Evolutionary conservation across 805 yeast species (phyloP).

Genomic region (Nakazawaea wyomingensis): DNA sequence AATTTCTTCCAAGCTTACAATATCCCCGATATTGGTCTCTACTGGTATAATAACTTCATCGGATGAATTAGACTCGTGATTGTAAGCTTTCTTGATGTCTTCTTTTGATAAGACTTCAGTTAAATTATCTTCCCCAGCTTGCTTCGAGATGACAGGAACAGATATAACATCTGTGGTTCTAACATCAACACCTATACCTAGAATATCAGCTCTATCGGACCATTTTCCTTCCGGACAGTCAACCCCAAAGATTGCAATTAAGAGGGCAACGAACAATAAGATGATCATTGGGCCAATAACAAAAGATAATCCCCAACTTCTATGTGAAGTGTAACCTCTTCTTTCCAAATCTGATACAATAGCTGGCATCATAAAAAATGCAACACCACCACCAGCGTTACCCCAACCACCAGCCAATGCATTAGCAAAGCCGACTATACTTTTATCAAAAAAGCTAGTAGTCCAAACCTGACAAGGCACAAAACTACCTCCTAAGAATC

Average conservation of each 20-base stretch:
- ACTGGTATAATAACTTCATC: conserved; percentile 12
- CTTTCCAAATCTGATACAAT: conserved; percentile 16
- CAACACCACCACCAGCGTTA: conserved; percentile 29
- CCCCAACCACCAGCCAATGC: conserved; percentile 29
- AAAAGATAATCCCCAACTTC: conserved; percentile 25
- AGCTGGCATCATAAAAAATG: conserved; percentile 29
- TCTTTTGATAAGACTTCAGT: background rate
- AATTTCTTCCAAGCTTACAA: conserved; percentile 21
- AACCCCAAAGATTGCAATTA: conserved; percentile 22
- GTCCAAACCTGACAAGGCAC: conserved; percentile 27
- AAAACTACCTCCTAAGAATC: conserved; percentile 27
- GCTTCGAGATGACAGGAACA: conserved; percentile 12
- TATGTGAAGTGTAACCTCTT: conserved; percentile 20
- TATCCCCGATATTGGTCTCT: conserved; percentile 16
- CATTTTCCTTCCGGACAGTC: conserved; percentile 33
- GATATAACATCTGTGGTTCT: conserved; percentile 20
- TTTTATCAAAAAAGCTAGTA: conserved; percentile 23
- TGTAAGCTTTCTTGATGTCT: conserved; percentile 4
- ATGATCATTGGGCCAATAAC: conserved; percentile 28
- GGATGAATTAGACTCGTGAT: conserved; percentile 1
- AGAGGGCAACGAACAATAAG: conserved; percentile 22
- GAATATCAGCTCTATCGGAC: conserved; percentile 24
- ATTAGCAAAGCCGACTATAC: conserved; percentile 27
- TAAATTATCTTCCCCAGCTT: conserved; percentile 1
- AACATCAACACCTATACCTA: conserved; percentile 22